Evolutionary conservation across 148 eudicot species (phyloP), one percentile per base, ranked within the genome.

Genomic region (Pouteria glomerata): DNA sequence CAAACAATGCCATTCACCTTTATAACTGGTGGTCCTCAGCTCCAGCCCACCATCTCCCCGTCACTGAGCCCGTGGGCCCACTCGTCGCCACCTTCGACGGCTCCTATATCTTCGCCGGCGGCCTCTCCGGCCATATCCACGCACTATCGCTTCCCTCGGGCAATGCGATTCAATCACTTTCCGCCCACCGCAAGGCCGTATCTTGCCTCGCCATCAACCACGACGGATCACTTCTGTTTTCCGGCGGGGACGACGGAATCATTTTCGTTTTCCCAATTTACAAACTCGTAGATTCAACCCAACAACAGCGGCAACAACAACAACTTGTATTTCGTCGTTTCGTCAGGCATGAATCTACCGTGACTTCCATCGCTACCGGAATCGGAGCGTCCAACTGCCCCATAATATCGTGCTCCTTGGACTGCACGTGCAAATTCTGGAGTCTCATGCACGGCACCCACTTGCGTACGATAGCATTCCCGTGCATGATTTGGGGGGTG

Each of bases 61-160:
- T 78, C 13, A 57, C 77, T 3, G 81, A 73, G 48, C 77, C 77
- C 0, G 81, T 78, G 13, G 81, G 73, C n/a, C 81, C 81, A 13
- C 63, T 78, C 15, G 73, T 63, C 0, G 69, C 69, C 19, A 60
- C 77, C 10, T 27, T 18, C 18, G 77, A 73, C 11, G 70, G 81
- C 16, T 27, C 8, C 1, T 73, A 60, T 30, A 61, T 78, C 1
- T 73, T 78, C n/a, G 72, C 74, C 2, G 73, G 81, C 2, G 81
- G 81, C 34, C 1, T 78, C 61, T 78, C 81, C 3, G 81, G 81
- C 21, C 48, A 67, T 1, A 50, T 73, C 50, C 77, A 73, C 30
- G 55, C 73, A 6, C n/a, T 68, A 0, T 51, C 69, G 16, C n/a
- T 78, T 45, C 73, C 81, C 52, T 59, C 76, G 10, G 73, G 76